Base-by-base conservation (phyloP, 2,329 filamentous ascomycete species). In the Pseudogymnoascus sp. region DNA sequence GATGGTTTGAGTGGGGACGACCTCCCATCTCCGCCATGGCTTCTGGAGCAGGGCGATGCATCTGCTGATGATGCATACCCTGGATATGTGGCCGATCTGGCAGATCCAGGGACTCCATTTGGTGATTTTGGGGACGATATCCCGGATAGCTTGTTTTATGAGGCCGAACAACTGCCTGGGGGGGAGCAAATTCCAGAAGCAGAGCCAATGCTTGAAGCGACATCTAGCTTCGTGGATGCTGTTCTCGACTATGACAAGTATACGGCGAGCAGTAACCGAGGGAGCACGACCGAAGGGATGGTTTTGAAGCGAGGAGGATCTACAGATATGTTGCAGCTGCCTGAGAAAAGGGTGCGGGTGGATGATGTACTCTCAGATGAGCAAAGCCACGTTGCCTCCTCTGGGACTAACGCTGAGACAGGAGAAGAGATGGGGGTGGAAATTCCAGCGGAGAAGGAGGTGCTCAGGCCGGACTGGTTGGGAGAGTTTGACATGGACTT, bases 1-100 rank as follows among this genome's bases (percentile, higher is more conserved):
- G 25, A 38, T 23, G 61, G 60, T 41, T 73, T 71, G 4, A 76
- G 74, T 58, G 74, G 75, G 11, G 72, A 72, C 8, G 73, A 77
- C 61, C 66, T 79, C 25, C 75, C 76, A 25, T 75, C 75, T 5
- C 71, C 74, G 25, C 73, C 73, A 23, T 60, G 64, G 11, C 64
- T 77, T 11, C 37, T 76, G 14, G 63, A 60, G 8, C 52, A 43
- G n/a, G 33, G 40, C 31, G 9, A 12, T 6, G 58, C 61, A 31
- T 21, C 61, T 59, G 43, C 40, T 21, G 63, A 62, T 28, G 18
- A 63, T 31, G 59, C 12, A 59, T 35, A 31, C 11, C 41, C 12
- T 43, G 60, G 64, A 9, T 28, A 65, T 16, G 8, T 16, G 25
- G 63, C 63, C 18, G 43, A 38, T 5, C 49, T 49, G 8, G 60